Evolutionary conservation across 208 protist species (phyloP), one percentile per base, ranked within the genome.

Genomic region (Tritrichomonas foetus): DNA sequence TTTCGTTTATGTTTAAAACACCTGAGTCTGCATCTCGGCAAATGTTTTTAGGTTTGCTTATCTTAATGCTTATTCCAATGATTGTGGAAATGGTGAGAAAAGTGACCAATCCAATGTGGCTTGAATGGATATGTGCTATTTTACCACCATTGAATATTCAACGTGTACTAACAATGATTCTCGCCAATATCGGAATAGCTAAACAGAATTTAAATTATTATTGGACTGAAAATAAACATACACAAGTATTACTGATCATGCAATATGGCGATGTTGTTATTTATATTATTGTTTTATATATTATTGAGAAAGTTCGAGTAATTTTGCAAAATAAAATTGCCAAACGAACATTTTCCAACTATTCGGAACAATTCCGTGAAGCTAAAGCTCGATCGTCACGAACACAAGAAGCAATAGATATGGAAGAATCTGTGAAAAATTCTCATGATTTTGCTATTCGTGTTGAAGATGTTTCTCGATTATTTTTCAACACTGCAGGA

Each of bases 401-500:
- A 22, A 82, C 74, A 82, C 41, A 47, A 36, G 74, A 82, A 50
- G 74, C 41, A 25, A 20, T 47, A 25, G 74, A 82, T n/a, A 82
- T 82, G 74, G 41, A 50, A 20, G 39, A 82, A 22, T 14, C 27
- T 30, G 74, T 82, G 3, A 41, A 82, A 50, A 14, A 82, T 1
- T 47, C 30, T 9, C n/a, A 49, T 22, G 74, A 82, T 41, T 82
- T 47, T 20, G 74, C 74, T 50, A 41, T 82, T 20, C n/a, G 74
- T 50, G 50, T 82, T 25, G 41, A 82, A 20, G 50, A 82, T 44
- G 74, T 82, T 82, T 82, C 74, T 0, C n/a, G 74, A 50, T 44
- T 82, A 27, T 82, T 82, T 41, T 82, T 82, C 41, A 82, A 82
- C 25, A 82, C 74, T 50, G 74, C 47, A 82, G 74, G 74, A 0